Conservation (phyloP, 768 basidiomycete genomes). For the Leccinum incarnatum region DNA sequence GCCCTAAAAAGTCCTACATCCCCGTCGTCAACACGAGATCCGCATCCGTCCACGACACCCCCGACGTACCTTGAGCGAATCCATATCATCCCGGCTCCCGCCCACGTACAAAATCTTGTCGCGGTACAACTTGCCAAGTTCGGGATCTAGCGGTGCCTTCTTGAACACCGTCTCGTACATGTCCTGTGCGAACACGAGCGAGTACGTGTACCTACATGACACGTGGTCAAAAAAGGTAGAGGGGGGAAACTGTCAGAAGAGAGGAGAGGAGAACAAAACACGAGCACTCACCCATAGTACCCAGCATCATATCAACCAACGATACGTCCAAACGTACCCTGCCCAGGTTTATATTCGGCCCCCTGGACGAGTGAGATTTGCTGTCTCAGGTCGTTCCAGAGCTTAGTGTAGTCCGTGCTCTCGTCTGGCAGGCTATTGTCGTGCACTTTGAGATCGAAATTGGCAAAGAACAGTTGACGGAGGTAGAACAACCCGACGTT, state of each 20-base stretch:
- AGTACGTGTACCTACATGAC: slow-evolving; percentile 59
- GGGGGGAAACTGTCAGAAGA: no score
- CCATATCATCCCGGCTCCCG: background rate
- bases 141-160: background rate
- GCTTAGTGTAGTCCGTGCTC: slow-evolving; percentile 50
- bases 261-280: background rate
- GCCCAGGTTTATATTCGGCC: slow-evolving; percentile 46
- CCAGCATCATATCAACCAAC: slow-evolving; percentile 57
- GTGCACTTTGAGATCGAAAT: slow-evolving; percentile 16
- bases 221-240: no score
- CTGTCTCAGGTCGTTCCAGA: background rate
- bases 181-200: slow-evolving; percentile 59
- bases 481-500: no score
- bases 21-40: background rate
- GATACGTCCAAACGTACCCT: slow-evolving; percentile 57
- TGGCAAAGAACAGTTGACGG: slow-evolving; percentile 50
- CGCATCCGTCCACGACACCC: background rate
- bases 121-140: background rate
- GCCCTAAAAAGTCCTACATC: slow-evolving; percentile 70
- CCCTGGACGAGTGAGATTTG: background rate
- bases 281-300: slow-evolving; percentile 53
- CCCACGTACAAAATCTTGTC: background rate
- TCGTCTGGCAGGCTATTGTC: slow-evolving; percentile 38
- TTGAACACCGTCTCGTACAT: slow-evolving; percentile 30
- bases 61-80: background rate